Evolutionary conservation across 768 basidiomycete species (phyloP).

Genomic region (Tylopilus balloui): DNA sequence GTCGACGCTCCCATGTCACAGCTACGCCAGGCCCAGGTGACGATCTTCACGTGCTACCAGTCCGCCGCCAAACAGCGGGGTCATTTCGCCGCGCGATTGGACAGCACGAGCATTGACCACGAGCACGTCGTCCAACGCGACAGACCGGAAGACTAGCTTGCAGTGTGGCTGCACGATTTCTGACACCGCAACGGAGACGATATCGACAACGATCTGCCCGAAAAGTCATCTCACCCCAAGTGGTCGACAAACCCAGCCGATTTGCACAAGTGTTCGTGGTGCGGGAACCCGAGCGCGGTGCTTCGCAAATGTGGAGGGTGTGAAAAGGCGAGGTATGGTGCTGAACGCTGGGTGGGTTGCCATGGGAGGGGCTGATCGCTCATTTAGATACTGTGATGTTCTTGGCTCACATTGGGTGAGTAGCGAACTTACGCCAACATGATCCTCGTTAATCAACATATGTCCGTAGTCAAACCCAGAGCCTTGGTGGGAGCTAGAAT

Average conservation of each 20-base stretch:
- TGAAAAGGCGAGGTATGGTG: conserved; percentile 35
- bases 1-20: conserved; percentile 46
- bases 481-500: too few species aligned
- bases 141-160: conserved; percentile 53
- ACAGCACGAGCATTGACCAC: conserved; percentile 29
- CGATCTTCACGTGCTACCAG: conserved; percentile 45
- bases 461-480: too few species aligned
- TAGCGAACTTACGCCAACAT: too few species aligned
- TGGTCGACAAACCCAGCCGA: conserved; percentile 46
- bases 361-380: background rate
- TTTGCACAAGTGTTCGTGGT: conserved; percentile 60
- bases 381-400: conserved; percentile 13
- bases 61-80: conserved; percentile 46
- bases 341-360: too few species aligned
- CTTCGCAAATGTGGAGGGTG: conserved; percentile 50
- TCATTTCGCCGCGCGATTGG: conserved; percentile 36
- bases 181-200: conserved; percentile 38
- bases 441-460: too few species aligned
- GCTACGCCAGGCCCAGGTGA: conserved; percentile 48
- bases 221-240: conserved; percentile 38
- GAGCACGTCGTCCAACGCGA: conserved; percentile 32
- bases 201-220: conserved; percentile 28
- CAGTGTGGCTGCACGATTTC: conserved; percentile 52
- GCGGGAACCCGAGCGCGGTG: conserved; percentile 57
- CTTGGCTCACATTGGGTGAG: too few species aligned